Conservation (phyloP, 495 filamentous ascomycete genomes). For the Niebla homalea region DNA sequence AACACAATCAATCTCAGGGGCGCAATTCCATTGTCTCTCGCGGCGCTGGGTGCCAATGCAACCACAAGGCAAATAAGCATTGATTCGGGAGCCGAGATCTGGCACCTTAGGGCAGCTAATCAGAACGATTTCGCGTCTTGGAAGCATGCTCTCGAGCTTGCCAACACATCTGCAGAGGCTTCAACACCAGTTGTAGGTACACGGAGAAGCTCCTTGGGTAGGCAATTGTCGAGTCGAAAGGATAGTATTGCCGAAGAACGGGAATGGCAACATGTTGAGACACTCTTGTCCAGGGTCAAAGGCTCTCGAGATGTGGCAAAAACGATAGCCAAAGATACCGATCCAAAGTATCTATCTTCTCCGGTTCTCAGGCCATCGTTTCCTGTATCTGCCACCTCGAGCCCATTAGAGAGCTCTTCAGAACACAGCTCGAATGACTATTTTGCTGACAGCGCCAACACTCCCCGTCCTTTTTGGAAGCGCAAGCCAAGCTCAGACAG, state of each 20-base stretch:
- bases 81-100: constrained; percentile 91
- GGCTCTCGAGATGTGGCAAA: constrained; percentile 79
- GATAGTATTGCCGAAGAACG: constrained; percentile 46
- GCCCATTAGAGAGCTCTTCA: constrained; percentile 13
- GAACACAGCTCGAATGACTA: constrained; percentile 26
- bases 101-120: constrained; percentile 81
- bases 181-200: constrained; percentile 11
- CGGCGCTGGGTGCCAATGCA: constrained; percentile 79
- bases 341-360: constrained; percentile 43
- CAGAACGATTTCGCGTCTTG: constrained; percentile 75
- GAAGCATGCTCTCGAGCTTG: constrained; percentile 65
- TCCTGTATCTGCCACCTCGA: constrained; percentile 12
- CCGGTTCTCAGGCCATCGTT: constrained; percentile 2
- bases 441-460: constrained; percentile 24
- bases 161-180: constrained; percentile 20
- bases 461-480: constrained; percentile 70
- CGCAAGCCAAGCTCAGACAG: constrained; percentile 53
- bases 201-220: constrained; percentile 15
- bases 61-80: constrained; percentile 83
- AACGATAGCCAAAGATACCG: constrained; percentile 69
- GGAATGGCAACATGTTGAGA: constrained; percentile 77
- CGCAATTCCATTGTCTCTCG: constrained; percentile 80
- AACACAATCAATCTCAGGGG: constrained; percentile 83
- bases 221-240: constrained; percentile 11
- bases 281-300: constrained; percentile 67